Conservation (phyloP, 495 filamentous ascomycete genomes). For the Penicillium goetzii region DNA sequence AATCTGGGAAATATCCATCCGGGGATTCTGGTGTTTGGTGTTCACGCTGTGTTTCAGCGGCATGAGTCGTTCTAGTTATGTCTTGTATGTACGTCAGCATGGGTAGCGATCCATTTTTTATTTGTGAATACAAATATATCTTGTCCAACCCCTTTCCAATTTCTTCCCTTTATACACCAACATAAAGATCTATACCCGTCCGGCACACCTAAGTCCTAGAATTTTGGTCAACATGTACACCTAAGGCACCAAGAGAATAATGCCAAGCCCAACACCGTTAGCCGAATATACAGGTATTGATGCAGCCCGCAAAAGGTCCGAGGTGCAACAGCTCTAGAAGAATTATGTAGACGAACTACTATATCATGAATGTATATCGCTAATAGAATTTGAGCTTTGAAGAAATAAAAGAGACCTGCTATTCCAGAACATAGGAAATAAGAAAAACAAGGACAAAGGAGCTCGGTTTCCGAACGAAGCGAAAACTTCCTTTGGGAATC, state of each 20-base stretch:
- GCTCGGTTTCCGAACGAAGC: slow-evolving; percentile 15
- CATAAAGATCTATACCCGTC: not conserved
- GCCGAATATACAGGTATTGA: not conserved
- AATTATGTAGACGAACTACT: not conserved
- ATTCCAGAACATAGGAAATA: slow-evolving; percentile 35
- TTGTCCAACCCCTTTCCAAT: slow-evolving; percentile 18
- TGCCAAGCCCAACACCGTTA: not conserved
- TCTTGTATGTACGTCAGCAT: slow-evolving; percentile 39
- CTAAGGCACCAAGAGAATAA: too few relatives aligned
- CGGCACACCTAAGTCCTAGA: not conserved
- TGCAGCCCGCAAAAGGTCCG: not conserved
- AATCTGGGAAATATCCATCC: slow-evolving; percentile 39
- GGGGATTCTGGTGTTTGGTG: slow-evolving; percentile 39
- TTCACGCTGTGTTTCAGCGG: slow-evolving; percentile 36
- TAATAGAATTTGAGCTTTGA: slow-evolving; percentile 16
- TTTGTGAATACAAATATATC: slow-evolving; percentile 40
- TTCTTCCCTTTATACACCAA: not conserved
- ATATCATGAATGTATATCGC: slow-evolving; percentile 1
- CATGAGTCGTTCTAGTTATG: slow-evolving; percentile 26
- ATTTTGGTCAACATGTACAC: not conserved
- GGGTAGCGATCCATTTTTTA: slow-evolving; percentile 38
- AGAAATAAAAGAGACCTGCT: slow-evolving; percentile 29
- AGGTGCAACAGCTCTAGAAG: not conserved
- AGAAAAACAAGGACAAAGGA: slow-evolving; percentile 31
- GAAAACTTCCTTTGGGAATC: slow-evolving; percentile 30